Conservation (phyloP, 2,329 filamentous ascomycete genomes). For the Neonectria magnoliae region DNA sequence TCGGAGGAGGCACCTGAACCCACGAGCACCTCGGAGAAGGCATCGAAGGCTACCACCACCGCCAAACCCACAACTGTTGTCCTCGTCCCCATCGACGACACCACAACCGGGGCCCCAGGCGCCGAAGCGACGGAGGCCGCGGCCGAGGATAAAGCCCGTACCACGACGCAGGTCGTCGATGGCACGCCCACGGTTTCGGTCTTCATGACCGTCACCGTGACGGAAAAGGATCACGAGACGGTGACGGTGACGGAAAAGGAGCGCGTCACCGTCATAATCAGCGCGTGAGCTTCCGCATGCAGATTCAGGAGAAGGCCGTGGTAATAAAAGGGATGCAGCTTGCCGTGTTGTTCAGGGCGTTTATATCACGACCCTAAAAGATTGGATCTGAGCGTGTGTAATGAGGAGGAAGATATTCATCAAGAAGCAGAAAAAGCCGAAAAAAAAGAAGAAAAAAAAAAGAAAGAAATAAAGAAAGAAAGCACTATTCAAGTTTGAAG, state of each 20-base stretch:
- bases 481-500: background rate
- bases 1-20: conserved; percentile 7
- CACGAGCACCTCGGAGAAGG: conserved; percentile 5
- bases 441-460: background rate
- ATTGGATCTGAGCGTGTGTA: background rate
- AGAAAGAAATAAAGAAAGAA: too few species aligned
- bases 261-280: conserved; percentile 47
- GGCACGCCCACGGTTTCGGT: conserved; percentile 50
- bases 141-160: conserved; percentile 26
- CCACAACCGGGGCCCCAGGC: conserved; percentile 16
- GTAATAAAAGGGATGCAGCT: conserved; percentile 14
- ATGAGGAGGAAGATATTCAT: conserved; percentile 16
- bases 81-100: conserved; percentile 43
- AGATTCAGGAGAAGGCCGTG: background rate
- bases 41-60: conserved; percentile 12
- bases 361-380: background rate
- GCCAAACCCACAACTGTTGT: conserved; percentile 38
- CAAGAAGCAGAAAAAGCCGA: background rate
- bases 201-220: conserved; percentile 51
- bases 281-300: conserved; percentile 27
- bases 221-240: conserved; percentile 43
- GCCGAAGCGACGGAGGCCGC: conserved; percentile 18
- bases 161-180: conserved; percentile 41
- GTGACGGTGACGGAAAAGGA: conserved; percentile 40
- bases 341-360: background rate